phyloP scores from a whole-genome alignment of 352 stramenopile species.

The Thraustotheca clavata region DNA sequence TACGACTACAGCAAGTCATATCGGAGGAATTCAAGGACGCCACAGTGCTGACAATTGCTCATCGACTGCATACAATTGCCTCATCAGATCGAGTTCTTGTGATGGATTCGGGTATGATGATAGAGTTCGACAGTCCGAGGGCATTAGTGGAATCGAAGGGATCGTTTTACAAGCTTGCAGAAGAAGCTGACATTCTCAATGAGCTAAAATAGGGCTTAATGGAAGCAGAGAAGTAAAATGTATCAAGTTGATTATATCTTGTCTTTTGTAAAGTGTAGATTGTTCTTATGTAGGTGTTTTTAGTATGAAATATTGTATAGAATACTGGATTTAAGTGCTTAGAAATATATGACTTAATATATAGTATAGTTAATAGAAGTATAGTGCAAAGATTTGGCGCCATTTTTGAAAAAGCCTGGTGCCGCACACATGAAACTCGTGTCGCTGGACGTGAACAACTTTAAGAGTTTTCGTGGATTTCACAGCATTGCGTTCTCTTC shows the following conservation, averaged over 20 bases:
- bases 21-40: conserved; percentile 57
- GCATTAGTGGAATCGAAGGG: conserved; percentile 34
- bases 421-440: neutral
- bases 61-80: conserved; percentile 91
- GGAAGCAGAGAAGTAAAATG: too few relatives aligned
- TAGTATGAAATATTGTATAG: too few relatives aligned
- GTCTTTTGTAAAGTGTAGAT: too few relatives aligned
- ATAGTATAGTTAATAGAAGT: too few relatives aligned
- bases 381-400: too few relatives aligned
- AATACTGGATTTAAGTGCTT: too few relatives aligned
- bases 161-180: conserved; percentile 23
- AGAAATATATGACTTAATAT: too few relatives aligned
- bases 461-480: conserved; percentile 33
- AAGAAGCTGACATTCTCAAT: conserved; percentile 13
- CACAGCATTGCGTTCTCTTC: conserved; percentile 28
- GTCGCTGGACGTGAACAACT: conserved; percentile 24
- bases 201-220: too few relatives aligned
- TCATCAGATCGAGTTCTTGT: conserved; percentile 89
- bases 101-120: conserved; percentile 72
- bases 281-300: too few relatives aligned
- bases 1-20: conserved; percentile 47
- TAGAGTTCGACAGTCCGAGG: conserved; percentile 54
- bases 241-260: too few relatives aligned
- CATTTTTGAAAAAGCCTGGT: too few relatives aligned
- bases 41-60: conserved; percentile 89